Percentiles rank a stretch among this genome's conserved stretches.
These are phyloP conservation scores for Mycena belliarum DNA, from an alignment of 768 basidiomycete species.

Conservation along the genomic window DNA sequence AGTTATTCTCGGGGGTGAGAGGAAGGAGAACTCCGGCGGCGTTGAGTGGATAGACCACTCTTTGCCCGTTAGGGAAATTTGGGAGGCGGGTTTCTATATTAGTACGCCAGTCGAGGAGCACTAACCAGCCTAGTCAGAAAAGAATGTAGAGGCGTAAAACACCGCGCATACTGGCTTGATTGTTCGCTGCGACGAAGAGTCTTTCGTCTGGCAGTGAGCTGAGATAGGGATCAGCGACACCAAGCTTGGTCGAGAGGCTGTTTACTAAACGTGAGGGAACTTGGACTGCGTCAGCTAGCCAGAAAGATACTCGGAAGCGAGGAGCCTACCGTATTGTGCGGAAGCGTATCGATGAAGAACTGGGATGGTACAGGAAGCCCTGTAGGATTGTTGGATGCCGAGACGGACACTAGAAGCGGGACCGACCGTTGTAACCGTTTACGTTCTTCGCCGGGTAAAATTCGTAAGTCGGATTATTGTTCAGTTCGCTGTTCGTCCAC, in stretches of 20 bases:
- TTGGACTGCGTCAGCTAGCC: not conserved
- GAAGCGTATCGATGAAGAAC: constrained; percentile 20
- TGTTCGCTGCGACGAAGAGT: constrained; percentile 28
- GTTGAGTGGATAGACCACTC: constrained; percentile 21
- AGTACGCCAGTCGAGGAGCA: constrained; percentile 28
- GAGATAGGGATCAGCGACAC: not conserved
- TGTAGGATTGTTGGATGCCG: not conserved
- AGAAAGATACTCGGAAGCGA: not conserved
- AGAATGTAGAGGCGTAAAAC: not conserved
- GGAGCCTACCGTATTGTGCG: constrained; percentile 13
- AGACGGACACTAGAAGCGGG: not conserved
- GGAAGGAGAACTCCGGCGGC: constrained; percentile 29
- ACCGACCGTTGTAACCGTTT: constrained; percentile 15
- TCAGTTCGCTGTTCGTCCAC: constrained; percentile 8
- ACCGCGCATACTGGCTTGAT: constrained; percentile 19
- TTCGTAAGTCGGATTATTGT: constrained; percentile 19
- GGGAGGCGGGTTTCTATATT: constrained; percentile 27
- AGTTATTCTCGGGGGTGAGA: constrained; percentile 29
- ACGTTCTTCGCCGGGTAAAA: constrained; percentile 22
- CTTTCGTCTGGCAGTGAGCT: constrained; percentile 24
- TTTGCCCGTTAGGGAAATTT: constrained; percentile 28
- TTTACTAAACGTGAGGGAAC: constrained; percentile 19
- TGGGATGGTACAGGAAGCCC: constrained; percentile 15
- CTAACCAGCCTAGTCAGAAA: not conserved
- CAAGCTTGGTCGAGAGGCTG: not conserved